Conservation (phyloP, 495 filamentous ascomycete species). For the Lasiosphaeria miniovina region DNA sequence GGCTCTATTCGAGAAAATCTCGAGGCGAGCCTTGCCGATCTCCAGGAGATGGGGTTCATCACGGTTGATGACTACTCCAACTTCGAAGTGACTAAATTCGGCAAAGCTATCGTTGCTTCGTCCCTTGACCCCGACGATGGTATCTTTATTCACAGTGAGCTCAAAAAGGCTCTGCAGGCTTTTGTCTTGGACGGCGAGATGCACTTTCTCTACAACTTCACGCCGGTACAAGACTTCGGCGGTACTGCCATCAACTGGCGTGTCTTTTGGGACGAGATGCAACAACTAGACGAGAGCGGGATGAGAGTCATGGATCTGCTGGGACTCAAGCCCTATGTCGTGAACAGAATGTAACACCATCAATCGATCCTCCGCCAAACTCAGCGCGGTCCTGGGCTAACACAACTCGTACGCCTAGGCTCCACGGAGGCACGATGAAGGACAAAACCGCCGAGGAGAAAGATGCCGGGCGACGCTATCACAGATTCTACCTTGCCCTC, state of each 20-base stretch:
- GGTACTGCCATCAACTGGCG: slow-evolving; percentile 63
- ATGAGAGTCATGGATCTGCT: slow-evolving; percentile 66
- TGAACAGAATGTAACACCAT: slow-evolving; percentile 65
- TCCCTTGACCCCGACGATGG: slow-evolving; percentile 74
- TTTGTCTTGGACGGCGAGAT: slow-evolving; percentile 86
- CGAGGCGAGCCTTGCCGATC: slow-evolving; percentile 50
- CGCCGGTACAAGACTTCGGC: slow-evolving; percentile 59
- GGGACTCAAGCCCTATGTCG: slow-evolving; percentile 63
- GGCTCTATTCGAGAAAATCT: slow-evolving; percentile 49
- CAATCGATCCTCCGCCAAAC: background rate
- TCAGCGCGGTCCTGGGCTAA: slow-evolving; percentile 24
- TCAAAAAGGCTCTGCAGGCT: slow-evolving; percentile 62
- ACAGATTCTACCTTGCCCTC: slow-evolving; percentile 75
- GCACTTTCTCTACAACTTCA: slow-evolving; percentile 81
- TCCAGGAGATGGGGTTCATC: slow-evolving; percentile 56
- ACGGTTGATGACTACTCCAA: slow-evolving; percentile 45
- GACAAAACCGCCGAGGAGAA: slow-evolving; percentile 61
- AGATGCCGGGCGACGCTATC: slow-evolving; percentile 61
- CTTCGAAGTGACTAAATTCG: slow-evolving; percentile 63
- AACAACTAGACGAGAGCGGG: slow-evolving; percentile 66
- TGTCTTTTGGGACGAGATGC: slow-evolving; percentile 67
- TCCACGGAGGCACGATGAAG: slow-evolving; percentile 64
- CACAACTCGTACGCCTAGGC: slow-evolving; percentile 45
- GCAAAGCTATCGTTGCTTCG: slow-evolving; percentile 70
- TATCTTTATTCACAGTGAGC: slow-evolving; percentile 68